Percentiles rank a stretch among this genome's conserved stretches.
phyloP scores from a whole-genome alignment of 306 rosid genomes.

The Ammopiptanthus mongolicus region DNA sequence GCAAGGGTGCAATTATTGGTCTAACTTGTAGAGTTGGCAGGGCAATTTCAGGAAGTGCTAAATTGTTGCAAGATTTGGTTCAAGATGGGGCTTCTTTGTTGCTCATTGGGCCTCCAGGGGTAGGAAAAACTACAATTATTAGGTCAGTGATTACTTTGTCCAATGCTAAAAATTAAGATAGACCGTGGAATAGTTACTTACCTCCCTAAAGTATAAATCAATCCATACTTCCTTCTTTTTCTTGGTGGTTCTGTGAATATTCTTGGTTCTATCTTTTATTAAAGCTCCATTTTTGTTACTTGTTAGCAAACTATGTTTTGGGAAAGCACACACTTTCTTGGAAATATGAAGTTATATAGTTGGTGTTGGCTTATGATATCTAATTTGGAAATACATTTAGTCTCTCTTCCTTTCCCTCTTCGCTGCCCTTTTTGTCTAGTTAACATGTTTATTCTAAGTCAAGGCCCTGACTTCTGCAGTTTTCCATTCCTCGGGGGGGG shows the following conservation, averaged over 20 bases:
- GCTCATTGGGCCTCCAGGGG: constrained; percentile 98
- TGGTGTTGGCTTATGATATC: background rate
- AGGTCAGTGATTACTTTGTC: constrained; percentile 44
- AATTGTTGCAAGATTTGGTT: constrained; percentile 76
- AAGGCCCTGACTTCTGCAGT: background rate
- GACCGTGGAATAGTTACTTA: background rate
- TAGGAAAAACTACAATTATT: constrained; percentile 92
- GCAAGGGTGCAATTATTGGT: constrained; percentile 84
- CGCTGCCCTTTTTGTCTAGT: background rate
- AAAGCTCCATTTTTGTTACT: background rate
- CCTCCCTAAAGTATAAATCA: background rate
- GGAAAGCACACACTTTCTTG: background rate
- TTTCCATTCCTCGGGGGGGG: background rate
- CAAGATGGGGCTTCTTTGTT: constrained; percentile 87
- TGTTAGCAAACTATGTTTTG: background rate
- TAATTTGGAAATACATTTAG: background rate
- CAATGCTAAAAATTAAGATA: background rate
- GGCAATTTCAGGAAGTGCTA: constrained; percentile 84
- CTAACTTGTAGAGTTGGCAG: constrained; percentile 94
- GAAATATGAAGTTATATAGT: background rate
- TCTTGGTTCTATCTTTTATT: background rate
- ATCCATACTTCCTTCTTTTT: constrained; percentile 11
- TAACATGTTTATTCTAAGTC: background rate
- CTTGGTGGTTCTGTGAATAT: background rate
- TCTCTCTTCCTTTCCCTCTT: background rate